Conservation (phyloP, 1,284 basidiomycete species). For the Ceratobasidium papillatum region DNA sequence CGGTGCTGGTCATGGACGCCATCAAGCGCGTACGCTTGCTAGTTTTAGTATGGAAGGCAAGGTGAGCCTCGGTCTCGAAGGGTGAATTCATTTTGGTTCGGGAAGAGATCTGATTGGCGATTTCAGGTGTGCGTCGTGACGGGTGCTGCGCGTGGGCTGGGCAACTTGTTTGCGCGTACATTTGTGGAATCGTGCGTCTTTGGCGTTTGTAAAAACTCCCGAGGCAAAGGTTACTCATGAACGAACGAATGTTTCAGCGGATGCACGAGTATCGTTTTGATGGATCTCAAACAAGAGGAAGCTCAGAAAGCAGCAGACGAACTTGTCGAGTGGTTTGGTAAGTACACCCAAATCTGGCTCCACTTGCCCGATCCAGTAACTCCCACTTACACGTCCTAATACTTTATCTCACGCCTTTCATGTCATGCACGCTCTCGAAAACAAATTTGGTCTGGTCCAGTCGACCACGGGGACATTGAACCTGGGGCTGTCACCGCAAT, state of each 20-base stretch:
- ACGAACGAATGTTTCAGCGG: constrained; percentile 63
- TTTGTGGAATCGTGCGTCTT: constrained; percentile 81
- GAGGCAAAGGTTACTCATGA: neutral
- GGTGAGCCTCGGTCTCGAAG: constrained; percentile 2
- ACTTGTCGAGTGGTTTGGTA: constrained; percentile 65
- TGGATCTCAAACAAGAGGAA: constrained; percentile 84
- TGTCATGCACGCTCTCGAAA: constrained; percentile 46
- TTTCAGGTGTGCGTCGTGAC: constrained; percentile 88
- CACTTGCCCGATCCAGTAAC: neutral
- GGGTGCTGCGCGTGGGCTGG: constrained; percentile 91
- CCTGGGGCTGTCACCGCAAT: constrained; percentile 73
- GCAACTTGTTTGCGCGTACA: constrained; percentile 87
- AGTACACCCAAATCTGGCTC: constrained; percentile 45
- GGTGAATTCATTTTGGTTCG: neutral
- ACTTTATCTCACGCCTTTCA: neutral
- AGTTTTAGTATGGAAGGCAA: constrained; percentile 40
- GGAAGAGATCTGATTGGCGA: neutral
- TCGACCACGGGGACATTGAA: constrained; percentile 68
- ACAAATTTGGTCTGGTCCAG: constrained; percentile 49
- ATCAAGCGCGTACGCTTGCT: constrained; percentile 34
- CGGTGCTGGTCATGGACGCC: constrained; percentile 27
- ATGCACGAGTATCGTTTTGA: constrained; percentile 80
- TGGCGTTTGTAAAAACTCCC: neutral
- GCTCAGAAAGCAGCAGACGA: constrained; percentile 78
- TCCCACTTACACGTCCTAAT: neutral